Percentiles rank a stretch among this genome's conserved stretches.
phyloP scores from a whole-genome alignment of 768 basidiomycete species.

The Lactarius sanguifluus region DNA sequence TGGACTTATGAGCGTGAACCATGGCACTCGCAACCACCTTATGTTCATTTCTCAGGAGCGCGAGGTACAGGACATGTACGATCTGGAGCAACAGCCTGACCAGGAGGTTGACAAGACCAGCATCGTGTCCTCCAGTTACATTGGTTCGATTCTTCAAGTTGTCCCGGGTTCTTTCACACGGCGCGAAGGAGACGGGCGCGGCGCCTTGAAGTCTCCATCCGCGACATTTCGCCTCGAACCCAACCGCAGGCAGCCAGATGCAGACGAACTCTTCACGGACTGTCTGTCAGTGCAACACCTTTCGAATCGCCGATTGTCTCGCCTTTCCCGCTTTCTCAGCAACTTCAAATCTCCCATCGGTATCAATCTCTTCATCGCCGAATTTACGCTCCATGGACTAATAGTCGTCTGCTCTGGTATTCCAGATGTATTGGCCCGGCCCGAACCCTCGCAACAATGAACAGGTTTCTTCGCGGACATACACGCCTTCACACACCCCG shows the following conservation, averaged over 20 bases:
- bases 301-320: neutral
- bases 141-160: neutral
- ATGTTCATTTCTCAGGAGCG: neutral
- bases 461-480: neutral
- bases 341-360: constrained; percentile 13
- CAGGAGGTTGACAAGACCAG: neutral
- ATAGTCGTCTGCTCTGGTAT: neutral
- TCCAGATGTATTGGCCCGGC: neutral
- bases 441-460: neutral
- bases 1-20: constrained; percentile 35
- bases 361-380: neutral
- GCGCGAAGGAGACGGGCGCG: neutral
- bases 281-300: neutral
- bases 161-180: neutral
- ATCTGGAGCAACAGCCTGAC: neutral
- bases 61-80: constrained; percentile 8
- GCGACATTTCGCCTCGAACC: neutral
- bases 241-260: constrained; percentile 3
- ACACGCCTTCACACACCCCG: neutral
- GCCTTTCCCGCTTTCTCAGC: neutral
- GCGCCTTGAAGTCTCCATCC: neutral
- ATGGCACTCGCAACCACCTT: neutral
- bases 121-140: neutral
- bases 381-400: neutral
- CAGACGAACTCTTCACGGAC: neutral